phyloP scores from a whole-genome alignment of 352 stramenopile species.

The Peronospora belbahrii region DNA sequence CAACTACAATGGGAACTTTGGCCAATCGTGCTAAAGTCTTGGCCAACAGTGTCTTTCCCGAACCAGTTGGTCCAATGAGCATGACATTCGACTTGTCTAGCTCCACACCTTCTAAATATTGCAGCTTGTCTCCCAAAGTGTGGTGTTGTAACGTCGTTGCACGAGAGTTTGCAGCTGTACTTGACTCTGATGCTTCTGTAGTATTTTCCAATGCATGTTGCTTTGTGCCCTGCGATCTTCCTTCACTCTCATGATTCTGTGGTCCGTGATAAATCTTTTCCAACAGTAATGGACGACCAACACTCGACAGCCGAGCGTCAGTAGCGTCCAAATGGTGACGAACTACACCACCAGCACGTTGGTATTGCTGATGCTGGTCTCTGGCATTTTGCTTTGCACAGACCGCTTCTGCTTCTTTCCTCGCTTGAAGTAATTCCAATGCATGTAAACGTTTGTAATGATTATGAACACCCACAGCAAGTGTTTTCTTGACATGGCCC shows the following conservation, averaged over 20 bases:
- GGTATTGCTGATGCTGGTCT: slow-evolving; percentile 25
- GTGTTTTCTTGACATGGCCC: slow-evolving; percentile 93
- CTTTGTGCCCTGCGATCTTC: slow-evolving; percentile 8
- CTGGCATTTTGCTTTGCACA: slow-evolving; percentile 15
- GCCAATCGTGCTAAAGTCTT: slow-evolving; percentile 94
- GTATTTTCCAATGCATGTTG: slow-evolving; percentile 7
- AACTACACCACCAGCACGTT: slow-evolving; percentile 19
- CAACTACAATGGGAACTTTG: slow-evolving; percentile 96
- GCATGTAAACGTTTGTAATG: slow-evolving; percentile 95
- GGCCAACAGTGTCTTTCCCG: slow-evolving; percentile 94
- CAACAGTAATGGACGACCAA: slow-evolving; percentile 47
- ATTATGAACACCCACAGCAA: slow-evolving; percentile 95
- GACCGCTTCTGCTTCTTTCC: slow-evolving; percentile 32
- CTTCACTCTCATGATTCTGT: slow-evolving; percentile 27
- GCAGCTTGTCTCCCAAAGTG: slow-evolving; percentile 42
- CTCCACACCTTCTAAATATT: slow-evolving; percentile 85
- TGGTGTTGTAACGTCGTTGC: slow-evolving; percentile 19
- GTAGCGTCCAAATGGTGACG: slow-evolving; percentile 30
- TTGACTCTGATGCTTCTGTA: background rate
- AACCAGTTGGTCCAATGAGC: slow-evolving; percentile 92
- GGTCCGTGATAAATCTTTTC: slow-evolving; percentile 56
- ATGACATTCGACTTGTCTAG: slow-evolving; percentile 99
- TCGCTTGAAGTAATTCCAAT: slow-evolving; percentile 47
- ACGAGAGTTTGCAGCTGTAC: background rate
- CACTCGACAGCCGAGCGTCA: slow-evolving; percentile 25